A percentile compares a stretch with the other conserved stretches of the same genome.
Evolutionary conservation across 2,329 filamentous ascomycete genomes (phyloP).

Genomic region (Sporothrix euskadiensis): DNA sequence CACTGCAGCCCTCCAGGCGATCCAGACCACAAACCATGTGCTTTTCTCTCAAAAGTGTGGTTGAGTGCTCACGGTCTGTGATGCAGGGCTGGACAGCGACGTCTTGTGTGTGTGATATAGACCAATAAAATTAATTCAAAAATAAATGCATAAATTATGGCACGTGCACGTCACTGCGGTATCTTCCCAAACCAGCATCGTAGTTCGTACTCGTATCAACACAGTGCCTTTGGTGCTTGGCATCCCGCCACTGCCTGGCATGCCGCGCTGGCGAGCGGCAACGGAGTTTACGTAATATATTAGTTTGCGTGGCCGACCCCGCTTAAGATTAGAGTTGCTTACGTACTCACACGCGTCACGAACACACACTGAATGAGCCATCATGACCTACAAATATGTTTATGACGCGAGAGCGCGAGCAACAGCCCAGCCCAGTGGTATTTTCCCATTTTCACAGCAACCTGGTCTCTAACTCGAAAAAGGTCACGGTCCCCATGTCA

Average conservation of each 20-base stretch:
- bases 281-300: constrained; percentile 21
- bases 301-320: constrained; percentile 2
- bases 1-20: not conserved
- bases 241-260: constrained; percentile 3
- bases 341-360: constrained; percentile 22
- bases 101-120: not conserved
- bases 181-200: not conserved
- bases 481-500: not conserved
- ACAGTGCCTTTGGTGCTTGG: constrained; percentile 3
- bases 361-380: not conserved
- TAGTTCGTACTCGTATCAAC: constrained; percentile 14
- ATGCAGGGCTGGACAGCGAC: not conserved
- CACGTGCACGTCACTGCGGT: not conserved
- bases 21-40: not conserved
- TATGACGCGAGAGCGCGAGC: constrained; percentile 6
- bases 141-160: not conserved
- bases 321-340: constrained; percentile 13
- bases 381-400: not conserved
- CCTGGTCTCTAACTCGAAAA: not conserved
- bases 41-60: not conserved
- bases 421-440: too few relatives aligned
- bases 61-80: not conserved
- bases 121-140: constrained; percentile 2
- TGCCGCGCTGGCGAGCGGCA: too few relatives aligned
- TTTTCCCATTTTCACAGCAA: not conserved